Percentiles rank a stretch among this genome's conserved stretches.
phyloP scores from a whole-genome alignment of 163 green algal species.

The Volvox carteri region DNA sequence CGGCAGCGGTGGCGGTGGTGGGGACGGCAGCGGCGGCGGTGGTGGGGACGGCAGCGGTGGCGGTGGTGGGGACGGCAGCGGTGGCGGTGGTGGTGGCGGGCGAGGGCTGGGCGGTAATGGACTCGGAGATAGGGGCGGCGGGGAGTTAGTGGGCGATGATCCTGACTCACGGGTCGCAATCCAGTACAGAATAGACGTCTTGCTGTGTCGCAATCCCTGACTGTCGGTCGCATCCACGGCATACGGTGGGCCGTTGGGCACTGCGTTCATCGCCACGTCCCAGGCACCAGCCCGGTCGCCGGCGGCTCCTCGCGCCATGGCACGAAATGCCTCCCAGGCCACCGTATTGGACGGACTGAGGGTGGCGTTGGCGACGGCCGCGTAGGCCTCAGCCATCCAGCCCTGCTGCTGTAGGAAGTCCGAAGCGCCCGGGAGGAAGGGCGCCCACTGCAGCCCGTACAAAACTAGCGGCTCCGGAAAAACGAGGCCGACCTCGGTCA shows the following conservation, averaged over 20 bases:
- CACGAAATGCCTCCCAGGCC: slow-evolving; percentile 58
- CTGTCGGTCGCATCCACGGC: slow-evolving; percentile 13
- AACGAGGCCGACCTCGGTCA: not conserved
- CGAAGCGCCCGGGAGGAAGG: slow-evolving; percentile 57
- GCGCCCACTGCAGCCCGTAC: slow-evolving; percentile 59
- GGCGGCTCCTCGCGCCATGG: slow-evolving; percentile 48
- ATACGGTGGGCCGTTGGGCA: slow-evolving; percentile 31
- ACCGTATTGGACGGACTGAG: not conserved
- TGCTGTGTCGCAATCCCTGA: slow-evolving; percentile 18
- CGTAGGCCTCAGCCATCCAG: slow-evolving; percentile 51
- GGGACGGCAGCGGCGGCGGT: not conserved
- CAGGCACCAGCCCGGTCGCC: slow-evolving; percentile 40
- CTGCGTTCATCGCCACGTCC: not conserved
- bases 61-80: not conserved
- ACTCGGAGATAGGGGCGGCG: not conserved
- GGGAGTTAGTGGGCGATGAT: not conserved
- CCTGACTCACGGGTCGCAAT: slow-evolving; percentile 20
- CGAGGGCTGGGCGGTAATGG: too few relatives aligned
- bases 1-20: not conserved
- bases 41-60: not conserved
- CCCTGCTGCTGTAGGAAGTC: slow-evolving; percentile 40
- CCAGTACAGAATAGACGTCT: slow-evolving; percentile 67
- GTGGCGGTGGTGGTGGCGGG: not conserved
- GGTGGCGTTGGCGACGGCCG: slow-evolving; percentile 1
- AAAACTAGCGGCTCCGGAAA: not conserved